phyloP scores from a whole-genome alignment of 495 filamentous ascomycete species.

The Penicillium chermesinum region DNA sequence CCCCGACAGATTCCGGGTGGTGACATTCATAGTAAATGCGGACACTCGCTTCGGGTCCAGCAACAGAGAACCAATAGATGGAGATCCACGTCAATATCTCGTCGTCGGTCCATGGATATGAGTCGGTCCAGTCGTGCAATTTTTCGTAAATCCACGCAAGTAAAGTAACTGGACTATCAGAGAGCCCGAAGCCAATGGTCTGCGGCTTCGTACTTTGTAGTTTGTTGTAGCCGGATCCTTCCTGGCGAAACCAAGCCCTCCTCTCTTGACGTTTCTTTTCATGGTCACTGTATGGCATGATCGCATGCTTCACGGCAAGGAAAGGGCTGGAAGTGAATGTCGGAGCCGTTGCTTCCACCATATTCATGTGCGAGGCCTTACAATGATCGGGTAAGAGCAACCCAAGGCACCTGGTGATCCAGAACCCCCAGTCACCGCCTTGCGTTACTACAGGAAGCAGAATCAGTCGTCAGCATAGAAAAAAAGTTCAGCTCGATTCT shows the following conservation, averaged over 20 bases:
- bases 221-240: constrained; percentile 53
- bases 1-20: constrained; percentile 12
- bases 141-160: constrained; percentile 69
- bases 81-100: constrained; percentile 62
- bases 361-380: constrained; percentile 62
- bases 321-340: constrained; percentile 15
- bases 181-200: constrained; percentile 53
- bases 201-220: constrained; percentile 58
- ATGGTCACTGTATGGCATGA: constrained; percentile 21
- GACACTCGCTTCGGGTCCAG: constrained; percentile 51
- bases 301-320: constrained; percentile 19
- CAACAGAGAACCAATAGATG: constrained; percentile 56
- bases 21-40: constrained; percentile 58
- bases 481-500: too few species aligned
- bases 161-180: constrained; percentile 56
- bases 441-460: constrained; percentile 42
- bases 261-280: constrained; percentile 43
- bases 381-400: constrained; percentile 51
- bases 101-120: constrained; percentile 63
- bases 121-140: constrained; percentile 62
- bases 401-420: constrained; percentile 55
- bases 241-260: constrained; percentile 43
- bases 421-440: constrained; percentile 65
- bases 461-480: neutral
- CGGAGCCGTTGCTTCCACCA: constrained; percentile 39